These are phyloP conservation scores for Trichoderma virens DNA, from an alignment of 495 filamentous ascomycete species.

Conservation along the genomic window DNA sequence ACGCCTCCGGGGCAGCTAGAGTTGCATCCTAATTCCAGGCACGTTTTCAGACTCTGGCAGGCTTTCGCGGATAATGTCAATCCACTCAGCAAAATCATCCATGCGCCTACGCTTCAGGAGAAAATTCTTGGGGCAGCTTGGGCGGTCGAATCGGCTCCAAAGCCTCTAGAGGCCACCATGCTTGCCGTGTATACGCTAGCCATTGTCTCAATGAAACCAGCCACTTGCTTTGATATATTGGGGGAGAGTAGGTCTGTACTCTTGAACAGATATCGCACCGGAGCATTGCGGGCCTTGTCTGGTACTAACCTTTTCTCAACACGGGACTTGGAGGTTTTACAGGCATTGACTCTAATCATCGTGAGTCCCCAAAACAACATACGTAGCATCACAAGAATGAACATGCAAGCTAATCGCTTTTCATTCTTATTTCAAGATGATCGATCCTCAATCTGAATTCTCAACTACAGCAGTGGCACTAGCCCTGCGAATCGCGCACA, in stretches of 20 bases:
- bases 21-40: constrained; percentile 11
- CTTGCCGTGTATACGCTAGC: constrained; percentile 41
- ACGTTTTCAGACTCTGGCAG: constrained; percentile 42
- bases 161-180: constrained; percentile 36
- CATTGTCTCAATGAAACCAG: constrained; percentile 26
- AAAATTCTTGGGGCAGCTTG: constrained; percentile 33
- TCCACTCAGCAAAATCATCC: constrained; percentile 42
- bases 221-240: constrained; percentile 30
- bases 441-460: constrained; percentile 18
- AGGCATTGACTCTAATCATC: constrained; percentile 37
- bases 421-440: constrained; percentile 26
- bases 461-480: constrained; percentile 14
- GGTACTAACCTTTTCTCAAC: constrained; percentile 37
- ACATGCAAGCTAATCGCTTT: constrained; percentile 27
- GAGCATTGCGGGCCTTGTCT: constrained; percentile 32
- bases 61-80: constrained; percentile 44
- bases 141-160: constrained; percentile 25
- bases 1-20: background rate
- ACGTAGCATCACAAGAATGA: constrained; percentile 25
- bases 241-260: constrained; percentile 31
- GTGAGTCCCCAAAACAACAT: constrained; percentile 21
- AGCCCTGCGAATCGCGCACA: constrained; percentile 34
- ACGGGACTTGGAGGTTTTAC: constrained; percentile 34
- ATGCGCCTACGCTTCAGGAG: constrained; percentile 40
- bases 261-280: constrained; percentile 29